A percentile compares a stretch with the other conserved stretches of the same genome.
phyloP scores from a whole-genome alignment of 495 filamentous ascomycete genomes.

The Penicillium chermesinum region DNA sequence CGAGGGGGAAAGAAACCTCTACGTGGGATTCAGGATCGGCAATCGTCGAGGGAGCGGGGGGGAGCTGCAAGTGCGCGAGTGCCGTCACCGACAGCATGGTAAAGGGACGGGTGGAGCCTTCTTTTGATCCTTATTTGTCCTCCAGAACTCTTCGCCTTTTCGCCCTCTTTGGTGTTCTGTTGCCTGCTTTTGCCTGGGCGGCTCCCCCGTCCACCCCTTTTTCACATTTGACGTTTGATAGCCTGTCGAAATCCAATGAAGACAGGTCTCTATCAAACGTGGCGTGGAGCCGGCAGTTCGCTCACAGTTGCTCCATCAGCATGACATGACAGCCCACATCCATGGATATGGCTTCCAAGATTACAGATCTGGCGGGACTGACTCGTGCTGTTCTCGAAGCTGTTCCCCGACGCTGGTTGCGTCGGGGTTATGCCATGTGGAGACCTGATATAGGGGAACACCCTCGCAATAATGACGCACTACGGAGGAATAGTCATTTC shows the following conservation, averaged over 20 bases:
- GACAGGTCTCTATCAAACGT: not conserved
- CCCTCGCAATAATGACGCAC: conserved; percentile 15
- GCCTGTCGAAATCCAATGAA: not conserved
- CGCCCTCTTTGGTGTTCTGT: not conserved
- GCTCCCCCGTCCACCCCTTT: too few species aligned
- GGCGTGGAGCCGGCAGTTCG: not conserved
- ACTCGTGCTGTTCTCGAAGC: too few species aligned
- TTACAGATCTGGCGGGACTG: too few species aligned
- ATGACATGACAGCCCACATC: too few species aligned
- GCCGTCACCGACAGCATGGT: conserved; percentile 27
- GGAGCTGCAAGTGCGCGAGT: conserved; percentile 25
- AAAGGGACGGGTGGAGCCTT: conserved; percentile 24
- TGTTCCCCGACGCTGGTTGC: too few species aligned
- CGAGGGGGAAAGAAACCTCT: too few species aligned
- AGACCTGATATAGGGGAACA: not conserved
- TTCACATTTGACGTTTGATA: too few species aligned
- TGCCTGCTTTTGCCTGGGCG: not conserved
- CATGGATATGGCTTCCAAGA: too few species aligned
- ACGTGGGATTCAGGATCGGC: too few species aligned
- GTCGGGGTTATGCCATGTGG: conserved; percentile 9
- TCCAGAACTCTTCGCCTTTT: not conserved
- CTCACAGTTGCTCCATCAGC: not conserved
- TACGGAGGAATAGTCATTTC: conserved; percentile 8
- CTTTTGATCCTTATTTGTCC: conserved; percentile 1
- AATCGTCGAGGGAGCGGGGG: conserved; percentile 6